Conservation (phyloP, 768 basidiomycete genomes). For the Lactifluus volemus region DNA sequence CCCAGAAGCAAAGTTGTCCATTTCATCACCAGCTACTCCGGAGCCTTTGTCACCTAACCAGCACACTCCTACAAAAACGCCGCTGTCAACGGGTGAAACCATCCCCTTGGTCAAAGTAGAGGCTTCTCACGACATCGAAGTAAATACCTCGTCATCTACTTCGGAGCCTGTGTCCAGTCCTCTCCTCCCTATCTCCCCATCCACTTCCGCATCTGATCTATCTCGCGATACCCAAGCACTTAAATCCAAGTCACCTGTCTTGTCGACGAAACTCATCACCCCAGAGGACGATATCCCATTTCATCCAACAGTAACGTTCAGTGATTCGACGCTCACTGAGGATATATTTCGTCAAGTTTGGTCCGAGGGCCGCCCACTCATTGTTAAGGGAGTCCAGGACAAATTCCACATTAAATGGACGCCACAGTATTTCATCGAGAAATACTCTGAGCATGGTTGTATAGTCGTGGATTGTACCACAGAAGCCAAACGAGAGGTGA, state of each 20-base stretch:
- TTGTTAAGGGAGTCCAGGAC: slow-evolving; percentile 59
- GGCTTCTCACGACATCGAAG: slow-evolving; percentile 8
- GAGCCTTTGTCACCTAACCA: neutral
- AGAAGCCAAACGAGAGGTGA: slow-evolving; percentile 10
- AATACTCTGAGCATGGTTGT: slow-evolving; percentile 55
- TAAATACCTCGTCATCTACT: slow-evolving; percentile 11
- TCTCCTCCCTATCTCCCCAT: slow-evolving; percentile 15
- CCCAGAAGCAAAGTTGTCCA: neutral
- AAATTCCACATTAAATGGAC: slow-evolving; percentile 70
- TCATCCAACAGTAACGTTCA: slow-evolving; percentile 39
- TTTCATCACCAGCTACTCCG: neutral
- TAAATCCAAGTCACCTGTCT: slow-evolving; percentile 6
- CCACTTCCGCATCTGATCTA: slow-evolving; percentile 14
- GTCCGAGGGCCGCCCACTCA: slow-evolving; percentile 63
- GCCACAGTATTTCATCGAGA: slow-evolving; percentile 68
- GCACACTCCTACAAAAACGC: neutral
- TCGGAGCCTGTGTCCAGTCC: slow-evolving; percentile 14
- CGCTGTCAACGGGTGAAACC: neutral
- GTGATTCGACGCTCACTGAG: slow-evolving; percentile 43
- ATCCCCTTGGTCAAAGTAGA: slow-evolving; percentile 8
- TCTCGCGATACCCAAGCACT: slow-evolving; percentile 3
- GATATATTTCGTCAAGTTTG: slow-evolving; percentile 61
- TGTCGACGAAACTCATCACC: neutral
- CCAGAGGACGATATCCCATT: slow-evolving; percentile 29
- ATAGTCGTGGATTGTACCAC: slow-evolving; percentile 40